phyloP scores from a whole-genome alignment of 441 rosid genomes.

The Jatropha podagrica region DNA sequence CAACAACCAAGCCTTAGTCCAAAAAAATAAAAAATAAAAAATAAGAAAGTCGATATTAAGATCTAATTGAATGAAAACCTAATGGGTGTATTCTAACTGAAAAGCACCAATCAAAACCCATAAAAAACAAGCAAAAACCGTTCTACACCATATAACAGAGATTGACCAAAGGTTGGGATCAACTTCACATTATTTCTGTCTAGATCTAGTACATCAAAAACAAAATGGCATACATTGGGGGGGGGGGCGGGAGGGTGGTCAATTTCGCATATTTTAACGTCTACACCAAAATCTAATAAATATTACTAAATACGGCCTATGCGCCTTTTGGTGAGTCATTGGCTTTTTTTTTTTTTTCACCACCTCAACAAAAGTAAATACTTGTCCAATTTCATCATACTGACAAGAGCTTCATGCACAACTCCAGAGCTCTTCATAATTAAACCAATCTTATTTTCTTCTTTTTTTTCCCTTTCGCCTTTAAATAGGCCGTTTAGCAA shows the following conservation, averaged over 20 bases:
- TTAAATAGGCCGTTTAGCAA: background rate
- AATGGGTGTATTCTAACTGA: background rate
- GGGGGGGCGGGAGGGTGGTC: too few species aligned
- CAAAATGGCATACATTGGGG: background rate
- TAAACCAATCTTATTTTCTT: background rate
- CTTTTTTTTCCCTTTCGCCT: background rate
- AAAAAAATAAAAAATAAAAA: too few species aligned
- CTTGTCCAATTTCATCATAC: background rate
- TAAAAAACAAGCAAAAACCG: background rate
- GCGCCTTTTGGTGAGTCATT: background rate
- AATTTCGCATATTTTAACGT: background rate
- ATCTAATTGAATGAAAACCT: background rate
- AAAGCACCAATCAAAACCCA: background rate
- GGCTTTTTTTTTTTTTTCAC: too few species aligned
- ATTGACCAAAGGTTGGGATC: background rate
- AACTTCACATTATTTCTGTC: background rate
- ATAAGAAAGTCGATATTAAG: background rate
- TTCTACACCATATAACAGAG: background rate
- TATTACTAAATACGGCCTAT: background rate
- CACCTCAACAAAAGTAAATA: background rate
- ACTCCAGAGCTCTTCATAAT: background rate
- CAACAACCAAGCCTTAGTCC: too few species aligned
- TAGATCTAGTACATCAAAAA: background rate
- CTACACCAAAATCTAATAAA: background rate
- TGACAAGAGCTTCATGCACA: background rate